phyloP scores from a whole-genome alignment of 306 rosid species.

The Vigna unguiculata region DNA sequence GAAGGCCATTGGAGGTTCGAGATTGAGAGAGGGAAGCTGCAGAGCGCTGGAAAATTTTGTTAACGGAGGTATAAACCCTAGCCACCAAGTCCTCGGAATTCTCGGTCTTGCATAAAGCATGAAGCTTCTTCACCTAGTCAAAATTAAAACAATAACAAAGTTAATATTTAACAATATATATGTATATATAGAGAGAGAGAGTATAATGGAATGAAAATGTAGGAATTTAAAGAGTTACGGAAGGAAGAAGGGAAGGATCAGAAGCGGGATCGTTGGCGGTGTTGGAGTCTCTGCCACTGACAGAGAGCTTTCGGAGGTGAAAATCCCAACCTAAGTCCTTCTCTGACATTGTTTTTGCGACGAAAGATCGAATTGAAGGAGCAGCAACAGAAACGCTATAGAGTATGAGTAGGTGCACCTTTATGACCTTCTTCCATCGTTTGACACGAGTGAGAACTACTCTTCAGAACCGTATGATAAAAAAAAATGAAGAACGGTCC shows the following conservation, averaged over 20 bases:
- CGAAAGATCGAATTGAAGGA: slow-evolving; percentile 9
- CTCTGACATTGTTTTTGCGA: slow-evolving; percentile 50
- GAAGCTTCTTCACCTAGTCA: slow-evolving; percentile 78
- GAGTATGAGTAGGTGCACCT: neutral
- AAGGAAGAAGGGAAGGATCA: slow-evolving; percentile 77
- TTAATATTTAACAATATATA: neutral
- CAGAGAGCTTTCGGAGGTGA: slow-evolving; percentile 72
- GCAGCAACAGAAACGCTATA: neutral
- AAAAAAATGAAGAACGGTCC: no score
- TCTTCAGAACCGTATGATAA: no score
- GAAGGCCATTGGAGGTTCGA: slow-evolving; percentile 90
- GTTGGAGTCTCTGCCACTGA: slow-evolving; percentile 77
- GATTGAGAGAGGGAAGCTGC: slow-evolving; percentile 80
- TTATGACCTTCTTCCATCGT: neutral
- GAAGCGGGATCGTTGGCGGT: slow-evolving; percentile 86
- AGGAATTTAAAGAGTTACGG: slow-evolving; percentile 51
- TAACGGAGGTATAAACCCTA: slow-evolving; percentile 83
- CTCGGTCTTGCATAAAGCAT: slow-evolving; percentile 74
- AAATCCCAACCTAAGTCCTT: slow-evolving; percentile 77
- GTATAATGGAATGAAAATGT: neutral
- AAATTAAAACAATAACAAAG: neutral
- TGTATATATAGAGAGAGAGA: no score
- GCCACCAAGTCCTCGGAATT: slow-evolving; percentile 83
- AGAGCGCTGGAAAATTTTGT: slow-evolving; percentile 88
- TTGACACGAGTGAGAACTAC: neutral